phyloP scores from a whole-genome alignment of 805 yeast genomes.

The Naumovozyma dairenensis region DNA sequence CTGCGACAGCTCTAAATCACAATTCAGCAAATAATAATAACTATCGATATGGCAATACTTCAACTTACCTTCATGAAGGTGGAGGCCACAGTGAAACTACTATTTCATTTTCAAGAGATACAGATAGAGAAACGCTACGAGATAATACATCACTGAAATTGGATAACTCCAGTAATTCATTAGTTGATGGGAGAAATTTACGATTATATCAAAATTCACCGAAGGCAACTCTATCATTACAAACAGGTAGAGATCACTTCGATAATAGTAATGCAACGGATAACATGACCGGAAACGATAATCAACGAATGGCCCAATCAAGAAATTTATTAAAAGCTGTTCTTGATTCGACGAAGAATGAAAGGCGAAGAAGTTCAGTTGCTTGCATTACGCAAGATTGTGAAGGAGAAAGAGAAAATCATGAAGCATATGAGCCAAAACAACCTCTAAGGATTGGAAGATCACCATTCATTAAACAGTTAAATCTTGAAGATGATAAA shows the following conservation, averaged over 20 bases:
- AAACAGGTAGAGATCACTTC: neutral
- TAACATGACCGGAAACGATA: neutral
- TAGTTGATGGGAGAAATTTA: neutral
- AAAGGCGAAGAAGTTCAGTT: neutral
- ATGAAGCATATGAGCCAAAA: neutral
- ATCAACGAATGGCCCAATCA: neutral
- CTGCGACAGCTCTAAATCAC: neutral
- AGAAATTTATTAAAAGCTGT: neutral
- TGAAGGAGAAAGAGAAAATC: neutral
- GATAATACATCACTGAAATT: too few species aligned
- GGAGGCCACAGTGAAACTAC: too few species aligned
- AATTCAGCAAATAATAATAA: neutral
- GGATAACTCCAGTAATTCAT: neutral
- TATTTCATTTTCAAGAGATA: too few species aligned
- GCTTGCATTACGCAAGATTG: neutral
- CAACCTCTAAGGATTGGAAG: neutral
- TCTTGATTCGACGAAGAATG: neutral
- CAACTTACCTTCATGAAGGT: too few species aligned
- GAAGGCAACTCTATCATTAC: neutral
- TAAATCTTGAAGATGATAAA: neutral
- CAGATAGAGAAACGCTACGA: neutral
- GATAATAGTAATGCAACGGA: neutral
- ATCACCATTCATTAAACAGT: neutral
- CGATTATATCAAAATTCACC: neutral
- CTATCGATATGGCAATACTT: too few species aligned